Base-by-base conservation (phyloP, 176 grass and related monocot species). In the Eragrostis nindensis region DNA sequence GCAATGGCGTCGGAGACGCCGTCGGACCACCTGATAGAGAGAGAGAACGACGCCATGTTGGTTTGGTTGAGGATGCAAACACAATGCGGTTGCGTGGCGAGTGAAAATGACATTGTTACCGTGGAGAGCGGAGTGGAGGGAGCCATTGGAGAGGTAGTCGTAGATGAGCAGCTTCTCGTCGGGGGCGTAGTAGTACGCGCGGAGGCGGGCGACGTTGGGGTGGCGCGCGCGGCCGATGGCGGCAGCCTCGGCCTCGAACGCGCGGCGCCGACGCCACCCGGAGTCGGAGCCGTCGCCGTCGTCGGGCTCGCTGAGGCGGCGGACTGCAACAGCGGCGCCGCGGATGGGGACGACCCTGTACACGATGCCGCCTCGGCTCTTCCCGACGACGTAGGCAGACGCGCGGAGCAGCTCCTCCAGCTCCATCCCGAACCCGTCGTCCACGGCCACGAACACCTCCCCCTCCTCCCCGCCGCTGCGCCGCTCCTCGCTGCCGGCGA, bases 91-190 rank as follows among this genome's bases (percentile, higher is more conserved):
- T 10, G 26, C 1, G 66, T 26, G 19, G 5, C 0, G 53, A 27
- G 48, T 65, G 13, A 2, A 18, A 18, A 18, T 22, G 30, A 16
- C 14, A 15, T 60, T 54, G 25, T 66, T 89, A 95, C 96, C 92
- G 76, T 99, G 96, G 47, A 99, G 91, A 24, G 88, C 88, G 63
- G 96, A 94, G 79, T 95, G 90, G 75, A 99, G 92, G 10, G 96
- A 91, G 61, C 92, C 96, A 69, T 93, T 99, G 54, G 90, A 44
- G 68, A 99, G 87, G 89, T 89, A 99, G 55, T 95, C 96, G 66
- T 95, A 99, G 90, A 99, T 93, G 66, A 99, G 92, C 16, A 99
- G 91, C 84, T 94, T 94, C 90, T 99, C 96, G 82, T 99, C 96
- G 5, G 96, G 92, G 4, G 96, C 96, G 75, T 93, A 99, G 79